phyloP scores from a whole-genome alignment of 176 grass and related monocot species.

The Eragrostis nindensis region DNA sequence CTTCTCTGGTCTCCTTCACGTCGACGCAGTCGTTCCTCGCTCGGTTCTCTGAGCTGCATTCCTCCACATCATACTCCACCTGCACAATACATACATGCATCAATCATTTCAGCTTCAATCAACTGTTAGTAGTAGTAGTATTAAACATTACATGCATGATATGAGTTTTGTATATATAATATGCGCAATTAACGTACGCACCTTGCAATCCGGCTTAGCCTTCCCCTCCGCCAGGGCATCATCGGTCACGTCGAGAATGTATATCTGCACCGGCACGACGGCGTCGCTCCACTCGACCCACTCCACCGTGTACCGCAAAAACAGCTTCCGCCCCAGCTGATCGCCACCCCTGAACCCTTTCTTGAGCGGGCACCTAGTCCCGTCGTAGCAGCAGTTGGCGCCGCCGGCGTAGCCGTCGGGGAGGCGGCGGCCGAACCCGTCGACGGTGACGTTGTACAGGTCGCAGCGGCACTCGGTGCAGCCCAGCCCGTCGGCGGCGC shows the following conservation, averaged over 20 bases:
- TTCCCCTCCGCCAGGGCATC: neutral
- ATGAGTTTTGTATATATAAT: too few species aligned
- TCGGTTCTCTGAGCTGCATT: slow-evolving; percentile 53
- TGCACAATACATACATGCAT: slow-evolving; percentile 17
- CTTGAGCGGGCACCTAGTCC: slow-evolving; percentile 46
- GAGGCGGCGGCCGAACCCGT: slow-evolving; percentile 54
- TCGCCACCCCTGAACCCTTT: neutral
- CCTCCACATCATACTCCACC: slow-evolving; percentile 78
- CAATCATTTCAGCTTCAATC: too few species aligned
- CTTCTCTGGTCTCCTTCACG: slow-evolving; percentile 41
- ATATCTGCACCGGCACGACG: slow-evolving; percentile 68
- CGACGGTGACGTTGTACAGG: slow-evolving; percentile 68
- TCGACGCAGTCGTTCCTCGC: slow-evolving; percentile 56
- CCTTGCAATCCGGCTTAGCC: slow-evolving; percentile 47
- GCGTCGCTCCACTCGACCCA: slow-evolving; percentile 70
- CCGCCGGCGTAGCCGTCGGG: slow-evolving; percentile 53
- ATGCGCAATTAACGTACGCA: too few species aligned
- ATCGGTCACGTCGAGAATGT: slow-evolving; percentile 77
- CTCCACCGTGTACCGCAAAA: slow-evolving; percentile 69
- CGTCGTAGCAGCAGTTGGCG: slow-evolving; percentile 80
- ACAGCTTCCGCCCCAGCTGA: slow-evolving; percentile 49
- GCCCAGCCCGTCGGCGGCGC: slow-evolving; percentile 47
- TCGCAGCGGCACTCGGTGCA: slow-evolving; percentile 86
- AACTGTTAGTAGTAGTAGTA: too few species aligned
- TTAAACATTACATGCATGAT: too few species aligned